Conservation (phyloP, 148 eudicot species). For the Rhododendron henanense region DNA sequence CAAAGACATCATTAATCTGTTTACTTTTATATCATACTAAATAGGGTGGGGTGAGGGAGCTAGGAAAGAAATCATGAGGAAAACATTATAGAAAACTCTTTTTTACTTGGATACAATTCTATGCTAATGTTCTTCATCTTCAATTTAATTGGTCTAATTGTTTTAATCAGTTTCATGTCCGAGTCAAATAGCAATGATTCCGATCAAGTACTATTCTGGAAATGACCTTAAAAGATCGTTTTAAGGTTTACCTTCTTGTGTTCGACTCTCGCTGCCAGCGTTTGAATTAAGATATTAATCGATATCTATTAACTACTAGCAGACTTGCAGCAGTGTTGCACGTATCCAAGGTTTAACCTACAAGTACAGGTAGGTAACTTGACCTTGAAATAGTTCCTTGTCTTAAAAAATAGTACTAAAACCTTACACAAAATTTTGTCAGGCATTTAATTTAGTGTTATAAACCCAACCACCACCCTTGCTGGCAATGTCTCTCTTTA, state of each 20-base stretch:
- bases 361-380: not conserved
- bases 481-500: not conserved
- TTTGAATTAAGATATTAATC: not conserved
- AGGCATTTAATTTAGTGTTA: not conserved
- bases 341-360: not conserved
- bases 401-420: no score
- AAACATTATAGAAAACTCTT: not conserved
- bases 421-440: not conserved
- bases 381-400: not conserved
- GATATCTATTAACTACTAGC: not conserved
- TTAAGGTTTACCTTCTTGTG: no score
- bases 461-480: not conserved
- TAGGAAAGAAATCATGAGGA: not conserved
- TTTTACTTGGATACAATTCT: not conserved
- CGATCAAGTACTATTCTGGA: no score
- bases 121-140: no score
- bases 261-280: not conserved
- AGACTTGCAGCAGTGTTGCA: not conserved
- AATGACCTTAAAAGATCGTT: no score
- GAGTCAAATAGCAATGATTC: not conserved
- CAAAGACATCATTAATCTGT: not conserved
- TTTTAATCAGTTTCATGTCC: not conserved
- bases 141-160: not conserved
- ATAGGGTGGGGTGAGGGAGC: not conserved
- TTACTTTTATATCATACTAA: not conserved